These are phyloP conservation scores for Penicillium coprophilum DNA, from an alignment of 495 filamentous ascomycete species.

Conservation along the genomic window DNA sequence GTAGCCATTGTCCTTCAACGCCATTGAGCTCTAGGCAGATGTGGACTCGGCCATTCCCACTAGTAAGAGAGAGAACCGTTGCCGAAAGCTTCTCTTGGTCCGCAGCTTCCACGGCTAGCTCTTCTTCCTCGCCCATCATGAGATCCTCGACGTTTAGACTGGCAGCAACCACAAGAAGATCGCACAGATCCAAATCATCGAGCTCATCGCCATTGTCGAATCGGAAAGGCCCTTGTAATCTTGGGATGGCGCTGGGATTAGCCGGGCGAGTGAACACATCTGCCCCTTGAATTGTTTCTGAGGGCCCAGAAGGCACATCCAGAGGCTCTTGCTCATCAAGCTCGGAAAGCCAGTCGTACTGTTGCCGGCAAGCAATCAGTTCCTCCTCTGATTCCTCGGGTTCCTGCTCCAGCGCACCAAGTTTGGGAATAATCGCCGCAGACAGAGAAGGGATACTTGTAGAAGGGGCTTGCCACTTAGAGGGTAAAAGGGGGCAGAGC, in stretches of 20 bases:
- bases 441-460: conserved; percentile 75
- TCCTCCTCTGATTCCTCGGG: conserved; percentile 54
- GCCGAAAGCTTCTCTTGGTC: conserved; percentile 67
- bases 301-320: conserved; percentile 21
- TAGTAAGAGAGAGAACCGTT: conserved; percentile 71
- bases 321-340: conserved; percentile 74
- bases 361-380: conserved; percentile 53
- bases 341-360: conserved; percentile 79
- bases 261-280: conserved; percentile 71
- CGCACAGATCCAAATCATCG: conserved; percentile 67
- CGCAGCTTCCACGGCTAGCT: conserved; percentile 47
- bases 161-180: conserved; percentile 57
- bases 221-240: conserved; percentile 82
- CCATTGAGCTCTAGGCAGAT: conserved; percentile 78
- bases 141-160: conserved; percentile 53
- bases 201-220: conserved; percentile 62
- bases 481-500: conserved; percentile 81
- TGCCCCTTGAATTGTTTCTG: conserved; percentile 48
- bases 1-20: conserved; percentile 83
- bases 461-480: conserved; percentile 75
- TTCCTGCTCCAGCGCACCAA: conserved; percentile 60
- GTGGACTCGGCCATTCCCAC: conserved; percentile 69
- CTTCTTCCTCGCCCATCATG: conserved; percentile 53
- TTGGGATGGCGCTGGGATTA: conserved; percentile 70
- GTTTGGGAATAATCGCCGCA: conserved; percentile 66